Conservation (phyloP, 1,284 basidiomycete species). For the Takashimella tepidaria region DNA sequence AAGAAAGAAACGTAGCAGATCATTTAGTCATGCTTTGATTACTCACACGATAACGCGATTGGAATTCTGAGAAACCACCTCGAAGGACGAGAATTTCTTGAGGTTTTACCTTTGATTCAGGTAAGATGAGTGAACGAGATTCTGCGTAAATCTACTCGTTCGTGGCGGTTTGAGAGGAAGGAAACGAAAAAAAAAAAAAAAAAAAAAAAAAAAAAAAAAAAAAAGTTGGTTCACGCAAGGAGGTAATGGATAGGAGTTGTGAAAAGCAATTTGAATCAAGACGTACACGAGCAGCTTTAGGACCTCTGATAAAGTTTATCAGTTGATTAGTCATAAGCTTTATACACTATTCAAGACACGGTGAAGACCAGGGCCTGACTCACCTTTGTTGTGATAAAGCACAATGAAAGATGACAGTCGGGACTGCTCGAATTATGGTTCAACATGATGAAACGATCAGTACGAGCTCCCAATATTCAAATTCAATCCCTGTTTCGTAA, state of each 20-base stretch:
- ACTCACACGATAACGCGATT: conserved; percentile 41
- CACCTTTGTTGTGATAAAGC: conserved; percentile 45
- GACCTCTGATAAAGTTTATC: conserved; percentile 39
- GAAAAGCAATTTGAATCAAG: too few species aligned
- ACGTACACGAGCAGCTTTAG: conserved; percentile 45
- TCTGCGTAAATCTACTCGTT: conserved; percentile 48
- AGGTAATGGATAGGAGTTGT: too few species aligned
- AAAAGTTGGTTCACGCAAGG: conserved; percentile 45
- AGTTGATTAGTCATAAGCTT: too few species aligned
- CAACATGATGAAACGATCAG: too few species aligned
- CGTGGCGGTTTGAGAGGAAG: not conserved
- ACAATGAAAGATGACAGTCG: conserved; percentile 16
- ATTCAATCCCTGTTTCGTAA: too few species aligned
- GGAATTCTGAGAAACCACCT: conserved; percentile 47
- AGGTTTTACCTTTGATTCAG: too few species aligned
- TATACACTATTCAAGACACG: too few species aligned
- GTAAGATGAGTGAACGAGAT: conserved; percentile 23
- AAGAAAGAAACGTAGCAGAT: too few species aligned
- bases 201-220: conserved; percentile 14
- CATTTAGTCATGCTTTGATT: too few species aligned
- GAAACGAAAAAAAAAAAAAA: not conserved
- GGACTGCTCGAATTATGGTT: too few species aligned
- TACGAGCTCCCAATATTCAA: too few species aligned
- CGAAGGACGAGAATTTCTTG: conserved; percentile 46
- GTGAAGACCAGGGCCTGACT: conserved; percentile 6